Evolutionary conservation across 1,139 yeast species (phyloP), one percentile per base, ranked within the genome.

Genomic region (Geotrichum carabidarum): DNA sequence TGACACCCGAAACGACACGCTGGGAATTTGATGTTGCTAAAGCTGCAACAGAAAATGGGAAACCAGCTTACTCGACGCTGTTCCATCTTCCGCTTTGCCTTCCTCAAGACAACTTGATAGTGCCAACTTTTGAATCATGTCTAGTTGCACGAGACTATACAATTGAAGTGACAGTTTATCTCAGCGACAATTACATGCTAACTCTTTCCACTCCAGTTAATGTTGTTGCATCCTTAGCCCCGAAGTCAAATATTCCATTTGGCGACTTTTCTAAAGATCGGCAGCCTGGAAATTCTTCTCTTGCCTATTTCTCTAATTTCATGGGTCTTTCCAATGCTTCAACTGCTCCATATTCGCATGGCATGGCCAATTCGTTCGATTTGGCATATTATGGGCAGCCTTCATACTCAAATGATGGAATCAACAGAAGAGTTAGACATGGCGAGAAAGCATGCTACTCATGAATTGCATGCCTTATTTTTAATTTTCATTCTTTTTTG

Each of bases 71-170:
- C 27, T 32, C 48, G 8, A 11, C 38, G 4, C 14, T 8, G 2
- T 32, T 44, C 15, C 31, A 44, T 9, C 38, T 48, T 17, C 51
- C 51, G n/a, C 32, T 48, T 2, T 17, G n/a, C 11, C 35, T 48
- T 14, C 45, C 40, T 8, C 18, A 34, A 37, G 7, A n/a, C 14
- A 48, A 32, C 32, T 18, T 41, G 4, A 40, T 40, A 9, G 34
- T 34, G 9, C 51, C 51, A 4, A 48, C 45, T 8, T 48, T 48
- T 40, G 51, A 40, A 17, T 40, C 51, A 5, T 40, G 51, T 22
- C n/a, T 48, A 12, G 15, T 48, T 12, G 30, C 51, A 1, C 27
- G 51, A 9, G 36, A 42, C 22, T 48, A 48, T 35, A 40, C 45
- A 6, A n/a, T 48, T 15, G n/a, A 11, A n/a, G 30, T 48, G 11